Evolutionary conservation across 768 basidiomycete species (phyloP), one percentile per base, ranked within the genome.

Genomic region (Ramaria sp.): DNA sequence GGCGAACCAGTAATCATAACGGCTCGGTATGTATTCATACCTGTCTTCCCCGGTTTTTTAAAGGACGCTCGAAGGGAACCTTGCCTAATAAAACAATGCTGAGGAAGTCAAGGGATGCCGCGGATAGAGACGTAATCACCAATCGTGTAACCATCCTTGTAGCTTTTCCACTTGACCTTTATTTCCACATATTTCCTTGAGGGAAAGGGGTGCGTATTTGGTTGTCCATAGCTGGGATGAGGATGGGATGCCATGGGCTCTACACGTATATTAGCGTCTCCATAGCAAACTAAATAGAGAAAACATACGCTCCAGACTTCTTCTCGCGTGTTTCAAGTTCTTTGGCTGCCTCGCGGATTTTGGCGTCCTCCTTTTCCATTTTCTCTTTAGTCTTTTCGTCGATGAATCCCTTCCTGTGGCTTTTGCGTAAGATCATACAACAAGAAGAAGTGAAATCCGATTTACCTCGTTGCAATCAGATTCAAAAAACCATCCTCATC

Each of bases 161-260:
- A 99, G 70, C 62, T 91, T 92, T 69, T 98, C 94, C 1, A 98
- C 85, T 52, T 82, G 78, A 0, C 80, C 77, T 68, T 98, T 98
- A 71, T 98, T 99, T 7, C 96, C 96, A 58, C 94, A 97, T 16
- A 99, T 79, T 55, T 99, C 92, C 61, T 88, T 93, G 54, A 93
- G 59, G 2, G 75, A 77, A 59, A 83, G 81, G 1, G 96, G 96
- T 0, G 96, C 95, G 65, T 99, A 99, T 9, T 92, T 82, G 30
- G 84, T 85, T 37, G 96, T 97, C 96, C 96, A 98, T 0, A 98
- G 73, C 65, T 95, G 91, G 2, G 63, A 59, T 8, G 63, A 62
- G 1, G 76, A 74, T 1, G 71, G 72, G 2, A 73, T 69, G 59
- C 81, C 75, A 1, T 72, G 72, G 43, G 64, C 56, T 22, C 67